phyloP scores from a whole-genome alignment of 768 basidiomycete genomes.

The Suillus alpinus region DNA sequence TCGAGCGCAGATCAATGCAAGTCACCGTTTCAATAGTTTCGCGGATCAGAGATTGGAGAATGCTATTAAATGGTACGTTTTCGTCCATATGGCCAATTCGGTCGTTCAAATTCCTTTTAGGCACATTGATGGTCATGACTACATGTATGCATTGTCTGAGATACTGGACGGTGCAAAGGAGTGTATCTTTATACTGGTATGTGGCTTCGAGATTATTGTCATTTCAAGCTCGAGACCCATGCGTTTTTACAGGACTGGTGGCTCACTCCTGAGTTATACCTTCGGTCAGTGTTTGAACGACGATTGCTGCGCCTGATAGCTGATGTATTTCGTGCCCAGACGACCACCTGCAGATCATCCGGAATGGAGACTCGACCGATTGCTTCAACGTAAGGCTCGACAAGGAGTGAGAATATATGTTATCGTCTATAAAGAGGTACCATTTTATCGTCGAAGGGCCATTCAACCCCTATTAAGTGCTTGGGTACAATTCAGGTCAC shows the following conservation, averaged over 20 bases:
- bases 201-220: conserved; percentile 11
- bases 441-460: neutral
- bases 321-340: conserved; percentile 15
- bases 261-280: conserved; percentile 92
- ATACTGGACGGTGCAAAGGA: conserved; percentile 81
- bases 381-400: conserved; percentile 85
- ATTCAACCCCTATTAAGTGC: neutral
- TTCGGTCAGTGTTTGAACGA: conserved; percentile 43
- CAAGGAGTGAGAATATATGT: conserved; percentile 91
- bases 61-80: conserved; percentile 73
- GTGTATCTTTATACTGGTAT: conserved; percentile 82
- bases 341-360: conserved; percentile 84
- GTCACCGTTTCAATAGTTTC: conserved; percentile 86
- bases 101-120: conserved; percentile 27
- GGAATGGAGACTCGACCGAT: conserved; percentile 84
- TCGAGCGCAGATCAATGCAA: conserved; percentile 68
- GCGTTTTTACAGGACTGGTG: conserved; percentile 68
- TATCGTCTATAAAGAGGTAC: conserved; percentile 92
- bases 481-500: conserved; percentile 53
- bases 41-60: conserved; percentile 69
- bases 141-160: conserved; percentile 93
- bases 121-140: conserved; percentile 96
- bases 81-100: neutral
- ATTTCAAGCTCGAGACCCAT: conserved; percentile 5
- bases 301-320: neutral